Evolutionary conservation across 495 filamentous ascomycete species (phyloP).

Genomic region (Penicillium steckii): DNA sequence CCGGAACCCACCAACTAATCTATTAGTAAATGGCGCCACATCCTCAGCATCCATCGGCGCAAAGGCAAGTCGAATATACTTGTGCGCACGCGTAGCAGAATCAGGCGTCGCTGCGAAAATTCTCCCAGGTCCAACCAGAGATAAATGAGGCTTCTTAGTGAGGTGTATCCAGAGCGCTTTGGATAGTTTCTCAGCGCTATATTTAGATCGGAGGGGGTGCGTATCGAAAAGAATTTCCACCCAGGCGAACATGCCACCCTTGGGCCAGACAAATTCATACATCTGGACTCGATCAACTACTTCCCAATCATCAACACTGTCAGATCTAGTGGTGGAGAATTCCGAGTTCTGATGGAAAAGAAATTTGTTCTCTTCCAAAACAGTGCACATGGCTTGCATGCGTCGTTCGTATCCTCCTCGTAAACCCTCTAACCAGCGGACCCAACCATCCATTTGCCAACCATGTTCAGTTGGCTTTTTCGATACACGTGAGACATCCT

Average conservation of each 20-base stretch:
- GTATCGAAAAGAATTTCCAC: slow-evolving; percentile 61
- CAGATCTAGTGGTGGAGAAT: slow-evolving; percentile 25
- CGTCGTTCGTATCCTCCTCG: slow-evolving; percentile 78
- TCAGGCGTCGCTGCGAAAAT: slow-evolving; percentile 68
- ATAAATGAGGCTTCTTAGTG: slow-evolving; percentile 63
- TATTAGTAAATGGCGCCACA: slow-evolving; percentile 53
- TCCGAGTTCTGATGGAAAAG: slow-evolving; percentile 47
- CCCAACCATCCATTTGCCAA: slow-evolving; percentile 86
- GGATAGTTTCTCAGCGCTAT: slow-evolving; percentile 43
- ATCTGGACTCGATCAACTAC: slow-evolving; percentile 68
- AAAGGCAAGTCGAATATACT: slow-evolving; percentile 79
- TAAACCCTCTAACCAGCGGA: slow-evolving; percentile 82
- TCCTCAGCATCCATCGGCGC: slow-evolving; percentile 73
- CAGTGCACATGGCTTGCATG: slow-evolving; percentile 71
- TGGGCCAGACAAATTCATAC: slow-evolving; percentile 72
- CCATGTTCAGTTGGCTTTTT: slow-evolving; percentile 41
- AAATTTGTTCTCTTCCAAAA: slow-evolving; percentile 64
- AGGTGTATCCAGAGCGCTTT: slow-evolving; percentile 71
- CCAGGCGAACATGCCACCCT: slow-evolving; percentile 96
- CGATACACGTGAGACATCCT: slow-evolving; percentile 19
- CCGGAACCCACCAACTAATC: slow-evolving; percentile 66
- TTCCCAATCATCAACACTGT: slow-evolving; percentile 57
- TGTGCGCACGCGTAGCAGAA: slow-evolving; percentile 52
- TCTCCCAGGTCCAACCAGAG: slow-evolving; percentile 63
- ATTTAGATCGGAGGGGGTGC: slow-evolving; percentile 64